A percentile compares a stretch with the other conserved stretches of the same genome.
phyloP scores from a whole-genome alignment of 2,329 filamentous ascomycete species.

The Septoria petroselini region DNA sequence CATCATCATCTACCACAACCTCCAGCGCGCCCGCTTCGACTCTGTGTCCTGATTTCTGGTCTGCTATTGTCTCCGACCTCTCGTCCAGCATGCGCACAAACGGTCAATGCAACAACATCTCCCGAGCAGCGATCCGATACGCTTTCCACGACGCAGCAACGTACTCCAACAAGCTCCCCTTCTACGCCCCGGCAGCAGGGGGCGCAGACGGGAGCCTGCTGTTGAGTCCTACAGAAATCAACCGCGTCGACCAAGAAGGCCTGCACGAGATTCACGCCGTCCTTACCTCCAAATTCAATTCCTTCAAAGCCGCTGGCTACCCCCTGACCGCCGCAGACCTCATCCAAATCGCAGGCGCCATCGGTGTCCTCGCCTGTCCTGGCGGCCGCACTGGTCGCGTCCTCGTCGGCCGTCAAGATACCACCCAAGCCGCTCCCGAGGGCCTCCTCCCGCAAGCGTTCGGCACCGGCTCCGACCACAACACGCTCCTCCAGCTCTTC shows the following conservation, averaged over 20 bases:
- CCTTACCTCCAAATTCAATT: conserved; percentile 43
- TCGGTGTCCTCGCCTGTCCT: conserved; percentile 51
- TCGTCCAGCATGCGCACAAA: conserved; percentile 20
- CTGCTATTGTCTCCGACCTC: conserved; percentile 33
- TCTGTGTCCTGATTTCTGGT: conserved; percentile 36
- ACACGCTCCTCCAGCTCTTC: conserved; percentile 49
- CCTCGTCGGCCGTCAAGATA: conserved; percentile 52
- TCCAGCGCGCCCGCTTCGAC: conserved; percentile 14
- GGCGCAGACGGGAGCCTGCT: conserved; percentile 45
- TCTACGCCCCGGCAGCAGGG: conserved; percentile 33
- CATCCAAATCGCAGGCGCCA: conserved; percentile 49
- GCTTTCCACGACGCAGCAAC: conserved; percentile 38
- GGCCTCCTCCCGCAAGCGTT: conserved; percentile 48
- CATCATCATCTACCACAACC: conserved; percentile 14
- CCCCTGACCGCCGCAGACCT: conserved; percentile 53
- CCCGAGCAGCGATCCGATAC: conserved; percentile 37
- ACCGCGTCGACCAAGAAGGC: conserved; percentile 45
- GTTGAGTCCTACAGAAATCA: conserved; percentile 39
- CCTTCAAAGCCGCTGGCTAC: conserved; percentile 19
- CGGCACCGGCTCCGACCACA: conserved; percentile 37
- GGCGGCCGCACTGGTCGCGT: conserved; percentile 52
- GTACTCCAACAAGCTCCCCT: conserved; percentile 24
- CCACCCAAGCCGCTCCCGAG: conserved; percentile 41
- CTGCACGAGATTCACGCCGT: conserved; percentile 44
- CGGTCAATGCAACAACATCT: conserved; percentile 36